phyloP scores from a whole-genome alignment of 2,329 filamentous ascomycete species.

The Talaromyces marneffei region DNA sequence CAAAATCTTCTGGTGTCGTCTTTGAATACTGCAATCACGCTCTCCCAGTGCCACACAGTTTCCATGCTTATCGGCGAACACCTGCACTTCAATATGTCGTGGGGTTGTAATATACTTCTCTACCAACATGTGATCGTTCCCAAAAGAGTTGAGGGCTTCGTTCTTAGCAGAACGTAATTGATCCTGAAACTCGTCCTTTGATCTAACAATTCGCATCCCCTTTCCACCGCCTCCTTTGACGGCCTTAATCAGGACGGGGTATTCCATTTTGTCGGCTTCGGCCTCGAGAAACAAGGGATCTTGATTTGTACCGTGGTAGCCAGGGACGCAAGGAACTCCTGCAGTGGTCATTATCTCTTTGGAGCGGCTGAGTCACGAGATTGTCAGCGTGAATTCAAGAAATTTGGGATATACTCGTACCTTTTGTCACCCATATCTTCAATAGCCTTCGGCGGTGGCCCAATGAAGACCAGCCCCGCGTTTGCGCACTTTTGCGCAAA shows the following conservation, averaged over 20 bases:
- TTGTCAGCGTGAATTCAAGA: not conserved
- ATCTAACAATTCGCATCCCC: constrained; percentile 60
- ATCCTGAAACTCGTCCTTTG: constrained; percentile 53
- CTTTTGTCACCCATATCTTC: constrained; percentile 89
- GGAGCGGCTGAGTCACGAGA: constrained; percentile 50
- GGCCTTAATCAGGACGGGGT: constrained; percentile 60
- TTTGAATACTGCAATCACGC: constrained; percentile 60
- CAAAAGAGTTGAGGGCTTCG: constrained; percentile 59
- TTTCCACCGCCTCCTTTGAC: constrained; percentile 64
- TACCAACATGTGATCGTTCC: constrained; percentile 61
- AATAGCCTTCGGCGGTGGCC: constrained; percentile 72
- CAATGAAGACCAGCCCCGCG: constrained; percentile 89
- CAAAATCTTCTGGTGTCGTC: constrained; percentile 61
- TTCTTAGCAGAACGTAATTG: constrained; percentile 60
- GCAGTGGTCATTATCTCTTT: constrained; percentile 96
- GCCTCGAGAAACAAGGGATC: constrained; percentile 55
- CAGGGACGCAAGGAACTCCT: constrained; percentile 93
- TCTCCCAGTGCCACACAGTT: constrained; percentile 61
- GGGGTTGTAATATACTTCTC: constrained; percentile 65
- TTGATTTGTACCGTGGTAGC: constrained; percentile 87
- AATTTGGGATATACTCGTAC: constrained; percentile 26
- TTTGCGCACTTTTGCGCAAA: constrained; percentile 86
- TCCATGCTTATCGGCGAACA: constrained; percentile 61
- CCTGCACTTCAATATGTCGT: constrained; percentile 61
- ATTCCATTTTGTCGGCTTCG: constrained; percentile 67